Evolutionary conservation across 345 rosid species (phyloP), one percentile per base, ranked within the genome.

Genomic region (Bruguiera gymnorhiza): DNA sequence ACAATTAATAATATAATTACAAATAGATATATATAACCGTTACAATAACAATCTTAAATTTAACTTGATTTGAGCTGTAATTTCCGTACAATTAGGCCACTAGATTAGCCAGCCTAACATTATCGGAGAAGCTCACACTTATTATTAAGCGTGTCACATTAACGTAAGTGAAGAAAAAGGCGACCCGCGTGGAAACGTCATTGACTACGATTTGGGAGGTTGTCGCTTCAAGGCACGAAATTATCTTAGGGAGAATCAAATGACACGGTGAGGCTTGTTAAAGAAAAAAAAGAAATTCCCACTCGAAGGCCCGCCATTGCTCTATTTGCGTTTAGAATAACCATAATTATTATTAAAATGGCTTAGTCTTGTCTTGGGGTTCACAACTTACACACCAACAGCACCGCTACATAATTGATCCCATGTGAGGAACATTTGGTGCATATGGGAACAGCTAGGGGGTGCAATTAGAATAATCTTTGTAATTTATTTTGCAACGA

Each of bases 61-160:
- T 46, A 46, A 24, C 34, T 43, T 30, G 19, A 46, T 13, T 43
- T 3, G 5, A 0, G 0, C 19, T 24, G 24, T 24, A 24, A 24
- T 24, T 24, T 43, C 50, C 19, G 1, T 13, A 43, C 19, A 11
- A 43, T 43, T 43, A 13, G 18, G 50, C 50, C 50, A 21, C 13
- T 8, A 46, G 30, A 60, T 16, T 21, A 21, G 66, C 34, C 66
- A 51, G 36, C 61, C 73, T 51, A 62, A 62, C 9, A 5, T 2
- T n/a, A 48, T 30, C 0, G 19, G 43, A 60, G 43, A 60, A 46
- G 60, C 21, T 60, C 3, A 32, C 61, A 16, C 60, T 32, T 32
- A 50, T 16, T 30, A 23, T 50, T 30, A 32, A 29, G 23, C 63
- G 23, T 61, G 66, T 46, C 16, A 70, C 16, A 70, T 50, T 61